Conservation (phyloP, 179 eudicot species). For the Silene vulgaris region DNA sequence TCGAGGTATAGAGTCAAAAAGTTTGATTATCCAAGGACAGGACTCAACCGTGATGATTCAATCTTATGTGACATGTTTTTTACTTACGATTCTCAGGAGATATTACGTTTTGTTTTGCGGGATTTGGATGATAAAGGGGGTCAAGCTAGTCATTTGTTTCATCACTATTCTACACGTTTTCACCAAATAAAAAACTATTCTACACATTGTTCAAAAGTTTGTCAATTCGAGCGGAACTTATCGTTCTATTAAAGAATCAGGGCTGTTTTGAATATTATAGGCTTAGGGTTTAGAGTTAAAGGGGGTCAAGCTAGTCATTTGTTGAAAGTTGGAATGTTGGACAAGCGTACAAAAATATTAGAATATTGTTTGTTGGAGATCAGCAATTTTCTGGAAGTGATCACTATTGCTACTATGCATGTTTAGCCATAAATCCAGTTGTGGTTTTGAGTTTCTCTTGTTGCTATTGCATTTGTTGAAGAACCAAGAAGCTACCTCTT, state of each 20-base stretch:
- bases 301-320: too few relatives aligned
- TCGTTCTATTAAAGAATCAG: not conserved
- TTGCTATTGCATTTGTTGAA: conserved; percentile 7
- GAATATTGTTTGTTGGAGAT: not conserved
- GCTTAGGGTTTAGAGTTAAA: not conserved
- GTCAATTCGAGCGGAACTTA: not conserved
- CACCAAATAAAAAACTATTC: too few relatives aligned
- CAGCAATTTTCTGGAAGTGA: not conserved
- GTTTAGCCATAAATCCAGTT: not conserved
- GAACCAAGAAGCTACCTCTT: not conserved
- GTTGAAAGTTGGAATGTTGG: not conserved
- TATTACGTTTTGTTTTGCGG: not conserved
- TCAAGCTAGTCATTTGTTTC: not conserved
- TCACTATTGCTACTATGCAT: not conserved
- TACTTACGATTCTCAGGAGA: conserved; percentile 2
- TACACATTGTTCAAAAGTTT: not conserved
- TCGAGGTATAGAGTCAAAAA: not conserved
- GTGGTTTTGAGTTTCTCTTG: not conserved
- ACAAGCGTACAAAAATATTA: not conserved
- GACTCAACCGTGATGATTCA: not conserved
- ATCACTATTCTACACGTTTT: too few relatives aligned
- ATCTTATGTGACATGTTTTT: not conserved
- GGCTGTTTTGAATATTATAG: not conserved
- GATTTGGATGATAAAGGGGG: not conserved
- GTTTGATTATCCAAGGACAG: not conserved